A percentile compares a stretch with the other conserved stretches of the same genome.
These are phyloP conservation scores for Eucalyptus leucophloia DNA, from an alignment of 345 rosid genomes.

Conservation along the genomic window DNA sequence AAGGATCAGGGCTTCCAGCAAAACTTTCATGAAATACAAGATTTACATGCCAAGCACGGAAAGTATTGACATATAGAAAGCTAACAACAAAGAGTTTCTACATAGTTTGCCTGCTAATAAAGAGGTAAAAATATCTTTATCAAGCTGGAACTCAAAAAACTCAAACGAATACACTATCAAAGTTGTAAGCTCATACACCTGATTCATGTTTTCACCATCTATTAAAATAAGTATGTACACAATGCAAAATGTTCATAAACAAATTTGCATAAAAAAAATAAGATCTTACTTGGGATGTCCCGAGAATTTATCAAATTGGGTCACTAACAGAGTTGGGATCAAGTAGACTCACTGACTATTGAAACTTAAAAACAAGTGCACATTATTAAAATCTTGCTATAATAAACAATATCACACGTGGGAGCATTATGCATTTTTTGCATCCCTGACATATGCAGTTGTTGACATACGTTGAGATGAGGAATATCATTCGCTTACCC, in stretches of 20 bases:
- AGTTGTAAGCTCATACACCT: background rate
- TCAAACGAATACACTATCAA: background rate
- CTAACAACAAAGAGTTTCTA: background rate
- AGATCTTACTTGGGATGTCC: background rate
- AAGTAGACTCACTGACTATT: background rate
- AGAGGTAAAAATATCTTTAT: background rate
- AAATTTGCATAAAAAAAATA: background rate
- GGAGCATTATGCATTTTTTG: background rate
- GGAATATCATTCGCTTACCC: slow-evolving; percentile 24
- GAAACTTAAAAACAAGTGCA: background rate
- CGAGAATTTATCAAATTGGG: background rate
- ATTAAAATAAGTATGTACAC: background rate
- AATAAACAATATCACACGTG: background rate
- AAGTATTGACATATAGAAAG: background rate
- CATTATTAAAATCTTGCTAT: background rate
- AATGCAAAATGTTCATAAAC: background rate
- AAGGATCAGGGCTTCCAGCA: background rate
- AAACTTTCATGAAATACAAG: background rate
- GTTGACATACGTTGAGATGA: background rate
- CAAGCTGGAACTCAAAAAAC: background rate
- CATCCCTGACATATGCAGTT: background rate
- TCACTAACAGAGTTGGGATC: background rate
- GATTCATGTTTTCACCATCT: background rate
- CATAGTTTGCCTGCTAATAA: background rate
- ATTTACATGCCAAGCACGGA: background rate